Conservation (phyloP, 2,329 filamentous ascomycete genomes). For the Microcyclospora tardicrescens region DNA sequence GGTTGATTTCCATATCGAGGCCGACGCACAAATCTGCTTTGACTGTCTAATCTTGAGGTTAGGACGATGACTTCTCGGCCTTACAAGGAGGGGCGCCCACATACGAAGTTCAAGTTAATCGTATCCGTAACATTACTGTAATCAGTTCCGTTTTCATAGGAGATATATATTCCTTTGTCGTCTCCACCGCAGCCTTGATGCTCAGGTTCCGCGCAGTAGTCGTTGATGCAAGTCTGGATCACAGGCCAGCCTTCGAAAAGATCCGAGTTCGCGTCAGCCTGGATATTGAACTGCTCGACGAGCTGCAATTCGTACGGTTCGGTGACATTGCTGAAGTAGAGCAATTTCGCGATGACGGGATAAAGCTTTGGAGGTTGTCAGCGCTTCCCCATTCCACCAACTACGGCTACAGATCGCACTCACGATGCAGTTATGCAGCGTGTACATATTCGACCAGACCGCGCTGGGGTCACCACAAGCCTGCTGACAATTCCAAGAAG, state of each 20-base stretch:
- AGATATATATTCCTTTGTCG: neutral
- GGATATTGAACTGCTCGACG: too few species aligned
- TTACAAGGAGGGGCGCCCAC: neutral
- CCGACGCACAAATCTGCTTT: slow-evolving; percentile 3
- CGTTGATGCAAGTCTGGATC: slow-evolving; percentile 5
- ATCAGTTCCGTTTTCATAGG: neutral
- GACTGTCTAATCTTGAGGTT: neutral
- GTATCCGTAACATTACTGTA: neutral
- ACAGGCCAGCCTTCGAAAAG: neutral
- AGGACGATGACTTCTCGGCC: neutral
- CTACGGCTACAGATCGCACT: too few species aligned
- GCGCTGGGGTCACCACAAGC: slow-evolving; percentile 1
- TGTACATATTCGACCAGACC: slow-evolving; percentile 3
- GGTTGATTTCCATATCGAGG: slow-evolving; percentile 6
- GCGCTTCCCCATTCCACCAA: too few species aligned
- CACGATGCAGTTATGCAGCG: slow-evolving; percentile 5
- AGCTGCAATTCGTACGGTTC: too few species aligned
- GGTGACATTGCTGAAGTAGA: too few species aligned
- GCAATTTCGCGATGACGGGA: too few species aligned
- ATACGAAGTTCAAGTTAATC: neutral
- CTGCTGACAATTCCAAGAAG: slow-evolving; percentile 4
- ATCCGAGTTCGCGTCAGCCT: too few species aligned
- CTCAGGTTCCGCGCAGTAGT: slow-evolving; percentile 2
- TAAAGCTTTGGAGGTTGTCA: too few species aligned
- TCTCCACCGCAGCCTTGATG: neutral